Percentiles rank a stretch among this genome's conserved stretches.
Conservation (phyloP, 495 filamentous ascomycete genomes). For the Trichoderma asperelloides region DNA sequence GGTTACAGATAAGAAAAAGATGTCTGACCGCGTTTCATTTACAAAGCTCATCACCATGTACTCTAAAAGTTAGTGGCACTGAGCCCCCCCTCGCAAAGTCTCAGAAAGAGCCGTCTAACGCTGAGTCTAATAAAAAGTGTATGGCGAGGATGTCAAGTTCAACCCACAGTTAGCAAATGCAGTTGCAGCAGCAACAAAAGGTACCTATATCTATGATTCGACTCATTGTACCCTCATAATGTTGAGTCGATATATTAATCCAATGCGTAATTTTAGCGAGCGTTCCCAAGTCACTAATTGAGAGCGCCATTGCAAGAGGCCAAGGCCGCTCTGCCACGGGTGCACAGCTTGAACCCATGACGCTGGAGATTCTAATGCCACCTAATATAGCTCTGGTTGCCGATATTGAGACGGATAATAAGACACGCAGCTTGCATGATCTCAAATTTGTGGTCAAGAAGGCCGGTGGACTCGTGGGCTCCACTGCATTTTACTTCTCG, state of each 20-base stretch:
- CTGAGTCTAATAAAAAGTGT: constrained; percentile 23
- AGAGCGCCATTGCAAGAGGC: constrained; percentile 74
- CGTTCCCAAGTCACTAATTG: constrained; percentile 75
- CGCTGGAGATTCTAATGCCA: constrained; percentile 75
- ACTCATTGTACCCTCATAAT: constrained; percentile 9
- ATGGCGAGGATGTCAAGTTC: constrained; percentile 58
- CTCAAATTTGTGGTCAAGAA: constrained; percentile 60
- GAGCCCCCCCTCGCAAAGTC: neutral
- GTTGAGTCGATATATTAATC: neutral
- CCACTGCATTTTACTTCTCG: constrained; percentile 76
- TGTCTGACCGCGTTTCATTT: constrained; percentile 32
- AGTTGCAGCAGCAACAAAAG: constrained; percentile 74
- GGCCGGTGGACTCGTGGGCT: constrained; percentile 54
- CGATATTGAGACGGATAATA: constrained; percentile 69
- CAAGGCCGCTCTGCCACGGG: constrained; percentile 71
- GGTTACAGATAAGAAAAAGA: constrained; percentile 58
- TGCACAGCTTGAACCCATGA: constrained; percentile 60
- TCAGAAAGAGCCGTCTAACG: neutral
- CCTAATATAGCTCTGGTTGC: constrained; percentile 70
- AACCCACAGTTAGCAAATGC: constrained; percentile 67
- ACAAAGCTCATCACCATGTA: constrained; percentile 42
- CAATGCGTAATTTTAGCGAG: constrained; percentile 37
- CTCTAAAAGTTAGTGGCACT: constrained; percentile 37
- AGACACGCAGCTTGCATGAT: constrained; percentile 60
- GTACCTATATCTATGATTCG: constrained; percentile 23